Base-by-base conservation (phyloP, 2,329 filamentous ascomycete species). In the Mollisiaceae sp. region DNA sequence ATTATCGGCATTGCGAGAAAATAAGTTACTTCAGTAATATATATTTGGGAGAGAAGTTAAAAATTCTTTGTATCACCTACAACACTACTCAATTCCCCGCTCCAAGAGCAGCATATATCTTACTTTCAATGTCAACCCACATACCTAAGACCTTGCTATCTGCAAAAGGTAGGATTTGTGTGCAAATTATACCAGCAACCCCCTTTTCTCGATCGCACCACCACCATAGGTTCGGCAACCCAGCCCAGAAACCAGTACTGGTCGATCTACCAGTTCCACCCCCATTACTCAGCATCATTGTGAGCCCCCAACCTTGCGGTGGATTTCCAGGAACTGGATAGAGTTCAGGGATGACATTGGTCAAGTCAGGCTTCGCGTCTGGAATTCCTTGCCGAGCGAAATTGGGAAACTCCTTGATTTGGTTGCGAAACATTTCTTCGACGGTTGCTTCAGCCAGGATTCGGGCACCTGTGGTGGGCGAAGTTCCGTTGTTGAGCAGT, bases 361-460 rank as follows among this genome's bases (percentile, higher is more conserved):
- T 81, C 12, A 85, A 75, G 14, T 82, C 77, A 0, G 82, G 81
- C 68, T 86, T 86, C 1, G 82, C 76, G 1, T 80, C 79, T 0
- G 81, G 75, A 4, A 85, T 67, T 38, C 45, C 50, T 45, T 69
- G 43, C 4, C 60, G 2, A 9, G 57, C 66, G 59, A 67, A 68
- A 57, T 68, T 57, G 35, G 65, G 65, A 55, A 59, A 60, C 18
- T 82, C 65, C 0, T 82, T 79, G 62, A 89, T 82, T 68, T 88
- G 87, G 73, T 91, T 90, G 65, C 78, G 79, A 75, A 87, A 91
- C 85, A 91, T 88, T 36, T 83, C 76, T 15, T 87, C 81, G 0
- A 91, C 83, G 0, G 86, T 89, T 39, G 81, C 78, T 22, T 82
- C 78, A 18, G 79, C 76, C 5, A 92, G 79, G 38, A 92, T 82